These are phyloP conservation scores for Cryptosporidium felis DNA, from an alignment of 169 alveolate species.

Conservation along the genomic window DNA sequence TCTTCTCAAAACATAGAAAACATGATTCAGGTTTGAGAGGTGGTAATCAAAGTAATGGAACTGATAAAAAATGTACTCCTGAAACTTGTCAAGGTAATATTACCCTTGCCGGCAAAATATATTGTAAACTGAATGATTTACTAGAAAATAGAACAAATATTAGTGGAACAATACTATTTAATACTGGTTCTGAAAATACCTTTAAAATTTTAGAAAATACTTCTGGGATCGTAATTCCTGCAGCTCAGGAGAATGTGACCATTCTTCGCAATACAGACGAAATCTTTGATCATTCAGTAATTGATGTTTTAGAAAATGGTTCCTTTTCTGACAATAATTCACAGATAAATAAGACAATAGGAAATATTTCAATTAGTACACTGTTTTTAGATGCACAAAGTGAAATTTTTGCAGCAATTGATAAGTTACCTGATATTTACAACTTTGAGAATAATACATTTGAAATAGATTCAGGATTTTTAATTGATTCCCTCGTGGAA, in stretches of 20 bases:
- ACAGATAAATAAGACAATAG: neutral
- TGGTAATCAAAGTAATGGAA: neutral
- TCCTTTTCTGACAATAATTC: neutral
- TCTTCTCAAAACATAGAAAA: constrained; percentile 7
- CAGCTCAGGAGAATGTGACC: neutral
- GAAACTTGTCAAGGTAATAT: neutral
- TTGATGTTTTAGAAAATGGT: constrained; percentile 26
- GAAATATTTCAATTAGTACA: neutral
- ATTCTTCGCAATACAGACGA: neutral
- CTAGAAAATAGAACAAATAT: constrained; percentile 3
- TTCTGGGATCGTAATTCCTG: neutral
- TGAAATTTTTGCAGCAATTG: neutral
- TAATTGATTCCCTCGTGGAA: neutral
- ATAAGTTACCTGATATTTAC: constrained; percentile 6
- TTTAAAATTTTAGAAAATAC: neutral
- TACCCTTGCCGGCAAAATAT: constrained; percentile 45
- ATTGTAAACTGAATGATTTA: neutral
- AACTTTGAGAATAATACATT: neutral
- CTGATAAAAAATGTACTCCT: neutral
- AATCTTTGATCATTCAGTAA: neutral
- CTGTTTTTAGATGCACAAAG: constrained; percentile 7
- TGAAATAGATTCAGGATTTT: neutral
- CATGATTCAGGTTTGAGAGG: constrained; percentile 52
- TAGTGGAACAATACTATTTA: neutral
- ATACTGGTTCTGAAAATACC: constrained; percentile 7